Evolutionary conservation across 1,284 basidiomycete genomes (phyloP).

Genomic region (Dichomitus squalens): DNA sequence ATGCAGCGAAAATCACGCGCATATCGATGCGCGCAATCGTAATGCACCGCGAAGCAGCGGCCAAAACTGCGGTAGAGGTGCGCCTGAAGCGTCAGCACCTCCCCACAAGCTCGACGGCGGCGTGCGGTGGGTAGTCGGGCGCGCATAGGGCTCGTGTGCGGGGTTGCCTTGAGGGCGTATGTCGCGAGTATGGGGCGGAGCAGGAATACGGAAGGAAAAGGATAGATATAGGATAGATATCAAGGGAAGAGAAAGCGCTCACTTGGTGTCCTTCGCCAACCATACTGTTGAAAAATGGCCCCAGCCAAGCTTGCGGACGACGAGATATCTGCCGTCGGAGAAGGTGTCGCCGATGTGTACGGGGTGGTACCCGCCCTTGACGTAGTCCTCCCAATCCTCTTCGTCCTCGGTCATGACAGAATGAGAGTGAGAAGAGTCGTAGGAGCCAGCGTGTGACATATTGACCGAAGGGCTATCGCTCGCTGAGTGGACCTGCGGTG

Average conservation of each 20-base stretch:
- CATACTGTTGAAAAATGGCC: constrained; percentile 97
- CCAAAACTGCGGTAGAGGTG: neutral
- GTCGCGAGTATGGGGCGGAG: constrained; percentile 1
- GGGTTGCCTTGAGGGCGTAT: neutral
- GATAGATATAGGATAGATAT: neutral
- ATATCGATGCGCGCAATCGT: constrained; percentile 17
- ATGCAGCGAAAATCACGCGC: neutral
- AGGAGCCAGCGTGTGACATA: constrained; percentile 50
- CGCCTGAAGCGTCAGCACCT: neutral
- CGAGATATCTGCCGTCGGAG: constrained; percentile 85
- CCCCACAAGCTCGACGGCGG: neutral
- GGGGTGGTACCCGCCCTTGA: constrained; percentile 93
- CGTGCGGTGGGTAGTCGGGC: neutral
- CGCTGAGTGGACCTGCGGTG: constrained; percentile 6
- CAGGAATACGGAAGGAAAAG: neutral
- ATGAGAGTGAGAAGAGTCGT: constrained; percentile 54
- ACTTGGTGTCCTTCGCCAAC: constrained; percentile 89
- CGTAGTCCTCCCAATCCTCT: constrained; percentile 86
- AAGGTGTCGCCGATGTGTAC: constrained; percentile 95
- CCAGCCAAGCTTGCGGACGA: constrained; percentile 97
- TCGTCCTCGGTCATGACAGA: constrained; percentile 77
- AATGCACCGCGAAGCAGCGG: constrained; percentile 10
- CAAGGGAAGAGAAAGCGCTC: constrained; percentile 33
- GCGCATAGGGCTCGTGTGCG: neutral
- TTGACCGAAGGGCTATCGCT: constrained; percentile 17